These are phyloP conservation scores for Rhizophagus sp. DNA, from an alignment of 192 early-diverging fungal species.

Conservation along the genomic window DNA sequence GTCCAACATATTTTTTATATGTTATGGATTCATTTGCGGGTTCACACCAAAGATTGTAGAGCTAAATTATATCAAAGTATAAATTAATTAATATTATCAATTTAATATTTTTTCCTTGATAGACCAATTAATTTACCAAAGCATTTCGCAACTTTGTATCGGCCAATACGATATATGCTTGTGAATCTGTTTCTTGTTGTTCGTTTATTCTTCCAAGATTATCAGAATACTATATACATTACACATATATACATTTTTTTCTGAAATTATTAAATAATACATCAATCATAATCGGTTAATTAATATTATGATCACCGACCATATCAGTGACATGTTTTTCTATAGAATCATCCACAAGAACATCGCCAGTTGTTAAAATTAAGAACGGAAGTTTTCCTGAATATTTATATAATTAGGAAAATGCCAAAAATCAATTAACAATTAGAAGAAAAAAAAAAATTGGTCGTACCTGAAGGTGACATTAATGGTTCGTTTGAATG, in stretches of 20 bases:
- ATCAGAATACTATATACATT: not conserved
- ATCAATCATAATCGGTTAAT: not conserved
- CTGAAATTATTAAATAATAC: not conserved
- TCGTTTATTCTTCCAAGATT: slow-evolving; percentile 27
- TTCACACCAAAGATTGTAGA: slow-evolving; percentile 46
- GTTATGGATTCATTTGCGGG: slow-evolving; percentile 38
- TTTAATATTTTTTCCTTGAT: too few relatives aligned
- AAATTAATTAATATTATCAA: too few relatives aligned
- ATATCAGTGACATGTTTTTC: slow-evolving; percentile 48
- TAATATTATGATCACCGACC: slow-evolving; percentile 31
- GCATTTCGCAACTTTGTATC: slow-evolving; percentile 57
- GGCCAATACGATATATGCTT: slow-evolving; percentile 44
- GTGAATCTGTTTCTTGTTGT: slow-evolving; percentile 30
- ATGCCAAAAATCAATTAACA: too few relatives aligned
- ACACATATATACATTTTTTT: too few relatives aligned
- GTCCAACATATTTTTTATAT: slow-evolving; percentile 35
- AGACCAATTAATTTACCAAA: slow-evolving; percentile 42
- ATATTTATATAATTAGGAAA: not conserved
- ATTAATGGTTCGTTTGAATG: slow-evolving; percentile 54
- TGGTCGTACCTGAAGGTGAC: slow-evolving; percentile 52
- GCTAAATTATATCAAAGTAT: slow-evolving; percentile 17
- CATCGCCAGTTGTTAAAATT: slow-evolving; percentile 41
- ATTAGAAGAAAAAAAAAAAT: too few relatives aligned
- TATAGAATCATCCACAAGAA: slow-evolving; percentile 48
- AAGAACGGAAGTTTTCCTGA: slow-evolving; percentile 60